Evolutionary conservation across 495 filamentous ascomycete genomes (phyloP).

Genomic region (Podospora pseudocomata): DNA sequence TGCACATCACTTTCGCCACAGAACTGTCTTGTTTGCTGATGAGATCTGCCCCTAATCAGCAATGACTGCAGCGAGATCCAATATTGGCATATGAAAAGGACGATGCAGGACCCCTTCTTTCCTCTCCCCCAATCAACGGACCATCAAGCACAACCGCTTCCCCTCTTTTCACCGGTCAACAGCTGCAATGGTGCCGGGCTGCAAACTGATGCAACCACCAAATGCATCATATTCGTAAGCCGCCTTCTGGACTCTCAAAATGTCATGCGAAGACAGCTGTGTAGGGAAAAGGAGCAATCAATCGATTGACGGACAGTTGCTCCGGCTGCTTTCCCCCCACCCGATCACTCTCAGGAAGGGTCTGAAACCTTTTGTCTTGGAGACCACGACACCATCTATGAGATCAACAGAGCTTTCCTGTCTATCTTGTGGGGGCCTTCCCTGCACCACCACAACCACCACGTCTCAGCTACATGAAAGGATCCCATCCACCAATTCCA

Average conservation of each 20-base stretch:
- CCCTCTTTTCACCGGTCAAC: conserved; percentile 2
- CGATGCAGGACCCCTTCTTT: conserved; percentile 2
- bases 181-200: background rate
- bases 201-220: background rate
- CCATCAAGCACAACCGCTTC: background rate
- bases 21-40: background rate
- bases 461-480: background rate
- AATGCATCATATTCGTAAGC: background rate
- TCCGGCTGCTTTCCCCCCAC: background rate
- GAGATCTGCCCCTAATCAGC: conserved; percentile 14
- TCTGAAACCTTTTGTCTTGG: background rate
- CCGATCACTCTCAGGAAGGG: background rate
- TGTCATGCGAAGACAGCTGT: background rate
- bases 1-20: conserved; percentile 8
- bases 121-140: background rate
- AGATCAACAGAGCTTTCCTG: background rate
- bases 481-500: background rate
- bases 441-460: background rate
- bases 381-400: background rate
- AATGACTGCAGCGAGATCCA: background rate
- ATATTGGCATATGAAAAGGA: background rate
- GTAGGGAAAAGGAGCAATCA: background rate
- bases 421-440: background rate
- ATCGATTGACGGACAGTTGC: background rate
- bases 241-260: background rate